Evolutionary conservation across 805 yeast genomes (phyloP), one percentile per base, ranked within the genome.

Genomic region (Metschnikowia dekortorum): DNA sequence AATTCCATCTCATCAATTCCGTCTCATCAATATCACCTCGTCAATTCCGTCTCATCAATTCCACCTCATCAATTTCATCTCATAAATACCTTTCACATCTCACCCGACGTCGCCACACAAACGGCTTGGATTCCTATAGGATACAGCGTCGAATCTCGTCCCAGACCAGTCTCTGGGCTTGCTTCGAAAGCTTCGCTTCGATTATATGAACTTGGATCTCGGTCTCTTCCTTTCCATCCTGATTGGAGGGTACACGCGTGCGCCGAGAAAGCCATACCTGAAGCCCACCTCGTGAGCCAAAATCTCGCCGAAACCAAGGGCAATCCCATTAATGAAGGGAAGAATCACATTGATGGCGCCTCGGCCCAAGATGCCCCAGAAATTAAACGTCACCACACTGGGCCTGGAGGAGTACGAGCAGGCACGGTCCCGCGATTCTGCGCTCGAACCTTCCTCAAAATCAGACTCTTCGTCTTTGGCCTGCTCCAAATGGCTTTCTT

Each of bases 261-360:
- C 90, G 6, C 86, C 89, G 22, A 74, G 62, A 87, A 94, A 87
- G 41, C 88, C 83, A 69, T 81, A 84, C 44, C 77, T 75, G 72
- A 88, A 87, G 6, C 96, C 96, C 38, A 92, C 69, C 61, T 92
- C 97, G 64, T 91, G 97, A 8, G 98, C 98, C 51, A 89, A 72
- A 18, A 92, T 83, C 71, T 92, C 98, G 1, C 98, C 98, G 65
- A 92, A 89, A 0, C 98, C 98, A 46, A 92, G 78, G 96, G 91
- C 91, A 68, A 92, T 73, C 8, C 98, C 98, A 61, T 92, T 92
- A 58, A 92, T 74, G 61, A 92, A 90, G 2, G 98, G 98, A 42
- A 92, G 69, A 1, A 90, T 63, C 57, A 92, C 68, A 59, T 92
- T 92, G 54, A 92, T 82, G 2, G 90, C 78, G 22, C 85, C 69